A percentile compares a stretch with the other conserved stretches of the same genome.
Conservation (phyloP, 768 basidiomycete species). For the Kwoniella pini region DNA sequence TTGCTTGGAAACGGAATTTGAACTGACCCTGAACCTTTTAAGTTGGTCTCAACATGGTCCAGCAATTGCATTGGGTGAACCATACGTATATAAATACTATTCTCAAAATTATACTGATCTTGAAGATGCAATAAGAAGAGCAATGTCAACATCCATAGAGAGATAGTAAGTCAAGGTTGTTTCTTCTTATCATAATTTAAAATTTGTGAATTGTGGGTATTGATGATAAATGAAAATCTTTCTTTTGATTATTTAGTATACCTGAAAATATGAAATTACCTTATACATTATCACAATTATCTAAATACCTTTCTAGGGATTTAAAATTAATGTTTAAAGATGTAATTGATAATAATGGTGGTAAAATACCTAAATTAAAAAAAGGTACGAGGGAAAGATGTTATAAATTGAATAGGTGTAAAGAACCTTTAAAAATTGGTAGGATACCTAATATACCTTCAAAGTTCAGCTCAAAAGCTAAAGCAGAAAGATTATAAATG, state of each 20-base stretch:
- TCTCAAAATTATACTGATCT: constrained; percentile 38
- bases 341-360: constrained; percentile 23
- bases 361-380: constrained; percentile 27
- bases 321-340: constrained; percentile 28
- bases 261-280: constrained; percentile 45
- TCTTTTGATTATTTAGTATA: constrained; percentile 29
- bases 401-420: constrained; percentile 36
- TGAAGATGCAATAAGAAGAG: constrained; percentile 33
- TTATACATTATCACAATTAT: constrained; percentile 24
- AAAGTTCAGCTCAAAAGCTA: background rate
- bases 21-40: background rate
- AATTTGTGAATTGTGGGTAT: background rate
- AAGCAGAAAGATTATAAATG: no score
- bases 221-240: background rate
- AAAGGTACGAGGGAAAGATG: constrained; percentile 35
- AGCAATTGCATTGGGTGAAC: constrained; percentile 44
- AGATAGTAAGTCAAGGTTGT: constrained; percentile 36
- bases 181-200: background rate
- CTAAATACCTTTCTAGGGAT: constrained; percentile 34
- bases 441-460: constrained; percentile 16
- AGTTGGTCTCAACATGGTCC: constrained; percentile 47
- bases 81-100: constrained; percentile 51
- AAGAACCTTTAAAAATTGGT: constrained; percentile 13
- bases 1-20: background rate
- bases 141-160: constrained; percentile 41